These are phyloP conservation scores for Trypanosoma grayi DNA, from an alignment of 208 protist genomes.

Conservation along the genomic window DNA sequence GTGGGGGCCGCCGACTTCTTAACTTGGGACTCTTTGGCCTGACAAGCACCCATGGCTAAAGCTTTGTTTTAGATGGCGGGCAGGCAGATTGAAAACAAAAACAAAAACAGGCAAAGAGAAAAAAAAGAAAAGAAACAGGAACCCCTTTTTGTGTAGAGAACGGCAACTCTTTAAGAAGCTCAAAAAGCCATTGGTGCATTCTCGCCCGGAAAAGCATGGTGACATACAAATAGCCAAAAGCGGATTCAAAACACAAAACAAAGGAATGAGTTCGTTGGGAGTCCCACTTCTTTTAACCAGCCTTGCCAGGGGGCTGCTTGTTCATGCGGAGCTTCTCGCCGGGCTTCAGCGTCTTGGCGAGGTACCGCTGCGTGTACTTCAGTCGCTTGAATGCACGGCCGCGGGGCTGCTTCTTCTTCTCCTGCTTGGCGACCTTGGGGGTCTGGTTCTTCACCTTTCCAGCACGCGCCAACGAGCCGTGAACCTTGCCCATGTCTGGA, in stretches of 20 bases:
- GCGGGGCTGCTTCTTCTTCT: slow-evolving; percentile 94
- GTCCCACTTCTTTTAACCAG: slow-evolving; percentile 56
- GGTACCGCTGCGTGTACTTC: slow-evolving; percentile 97
- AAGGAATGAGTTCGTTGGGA: slow-evolving; percentile 1
- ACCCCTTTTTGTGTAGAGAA: background rate
- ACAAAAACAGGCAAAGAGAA: background rate
- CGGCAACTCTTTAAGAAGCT: background rate
- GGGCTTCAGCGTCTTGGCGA: slow-evolving; percentile 90
- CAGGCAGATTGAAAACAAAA: background rate
- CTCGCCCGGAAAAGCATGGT: background rate
- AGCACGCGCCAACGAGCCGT: slow-evolving; percentile 97
- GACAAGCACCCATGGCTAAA: slow-evolving; percentile 19
- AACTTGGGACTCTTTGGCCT: slow-evolving; percentile 12
- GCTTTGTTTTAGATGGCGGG: slow-evolving; percentile 3
- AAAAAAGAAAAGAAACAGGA: slow-evolving; percentile 5
- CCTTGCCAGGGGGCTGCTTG: slow-evolving; percentile 91
- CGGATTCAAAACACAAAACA: slow-evolving; percentile 30
- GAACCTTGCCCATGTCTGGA: slow-evolving; percentile 95
- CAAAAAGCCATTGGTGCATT: slow-evolving; percentile 9
- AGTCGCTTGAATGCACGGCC: slow-evolving; percentile 97
- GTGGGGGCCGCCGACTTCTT: background rate
- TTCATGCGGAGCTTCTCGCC: slow-evolving; percentile 94
- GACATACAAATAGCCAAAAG: slow-evolving; percentile 12
- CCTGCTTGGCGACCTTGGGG: slow-evolving; percentile 95
- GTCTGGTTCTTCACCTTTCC: slow-evolving; percentile 99